Base-by-base conservation (phyloP, 768 basidiomycete genomes). In the Auricularia auricula-judae region DNA sequence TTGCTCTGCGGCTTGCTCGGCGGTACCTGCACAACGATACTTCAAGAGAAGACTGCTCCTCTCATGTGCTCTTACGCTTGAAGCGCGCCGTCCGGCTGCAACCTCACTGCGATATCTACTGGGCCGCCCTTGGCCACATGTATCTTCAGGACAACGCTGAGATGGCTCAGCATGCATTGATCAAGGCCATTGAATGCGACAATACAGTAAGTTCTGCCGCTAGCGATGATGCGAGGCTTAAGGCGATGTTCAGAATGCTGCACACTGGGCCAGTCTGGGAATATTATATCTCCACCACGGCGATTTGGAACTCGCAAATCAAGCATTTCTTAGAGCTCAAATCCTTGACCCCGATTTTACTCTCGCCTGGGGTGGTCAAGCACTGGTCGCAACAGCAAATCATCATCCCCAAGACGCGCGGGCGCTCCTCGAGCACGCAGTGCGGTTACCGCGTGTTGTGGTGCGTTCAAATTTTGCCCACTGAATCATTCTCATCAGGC, bases 291-390 rank as follows among this genome's bases (percentile, higher is more conserved):
- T 94, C 33, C 77, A 88, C 64, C 80, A 95, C 68, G 79, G 80
- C 23, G 96, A 98, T 74, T 69, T 80, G 1, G 89, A 93, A 61
- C 78, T 98, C 36, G 92, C 96, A 0, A 88, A 88, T 68, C 86
- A 94, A 70, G 87, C 91, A 1, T 85, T 99, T 68, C 81, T 86
- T 70, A 86, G 86, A 65, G 93, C 95, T 10, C 97, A 98, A 73
- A 86, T 88, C 18, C 80, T 94, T 54, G 94, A 98, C 76, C 92
- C 96, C 5, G 96, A 98, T 71, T 88, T 87, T 75, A 81, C 88
- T 0, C 71, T 86, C 23, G 87, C 93, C 7, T 99, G 97, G 97
- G 80, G 96, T 23, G 97, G 93, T 1, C 94, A 95, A 72, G 89
- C 84, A 3, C 74, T 92, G 33, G 79, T 91, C 53, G 89, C 89